Conservation (phyloP, 306 rosid species). For the Rubus parviflorus region DNA sequence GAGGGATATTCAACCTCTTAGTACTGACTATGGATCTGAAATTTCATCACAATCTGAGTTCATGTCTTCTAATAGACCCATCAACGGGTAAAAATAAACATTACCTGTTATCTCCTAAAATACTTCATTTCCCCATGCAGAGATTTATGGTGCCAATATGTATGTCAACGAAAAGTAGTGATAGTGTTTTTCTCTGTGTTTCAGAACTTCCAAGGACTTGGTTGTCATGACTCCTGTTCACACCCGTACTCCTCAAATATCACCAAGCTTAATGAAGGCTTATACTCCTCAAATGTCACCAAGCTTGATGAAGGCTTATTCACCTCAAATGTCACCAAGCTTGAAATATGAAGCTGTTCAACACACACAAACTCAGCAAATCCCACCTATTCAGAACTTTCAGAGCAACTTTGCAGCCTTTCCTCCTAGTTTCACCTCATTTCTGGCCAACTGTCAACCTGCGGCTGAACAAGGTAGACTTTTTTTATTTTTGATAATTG, state of each 20-base stretch:
- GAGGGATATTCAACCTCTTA: constrained; percentile 45
- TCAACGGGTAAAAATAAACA: constrained; percentile 43
- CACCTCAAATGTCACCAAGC: constrained; percentile 22
- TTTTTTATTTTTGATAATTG: not conserved
- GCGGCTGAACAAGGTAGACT: constrained; percentile 48
- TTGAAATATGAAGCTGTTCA: constrained; percentile 29
- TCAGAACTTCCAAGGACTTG: constrained; percentile 53
- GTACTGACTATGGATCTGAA: constrained; percentile 57
- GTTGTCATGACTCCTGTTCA: constrained; percentile 42
- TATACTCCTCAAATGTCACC: constrained; percentile 8
- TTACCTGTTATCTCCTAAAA: not conserved
- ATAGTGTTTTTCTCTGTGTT: constrained; percentile 30
- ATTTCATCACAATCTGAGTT: constrained; percentile 66
- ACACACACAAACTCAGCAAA: constrained; percentile 38
- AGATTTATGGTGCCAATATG: constrained; percentile 6
- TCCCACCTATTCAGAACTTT: constrained; percentile 27
- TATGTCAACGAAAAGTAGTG: constrained; percentile 22
- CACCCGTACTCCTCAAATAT: constrained; percentile 55
- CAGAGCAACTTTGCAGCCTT: constrained; percentile 50
- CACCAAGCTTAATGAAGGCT: constrained; percentile 20
- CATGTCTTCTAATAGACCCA: constrained; percentile 51
- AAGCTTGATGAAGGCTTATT: constrained; percentile 20
- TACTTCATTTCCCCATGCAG: constrained; percentile 15
- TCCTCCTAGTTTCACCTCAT: constrained; percentile 81
- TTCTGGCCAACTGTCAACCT: constrained; percentile 47